Evolutionary conservation across 228 moss, liverwort and hornwort species (phyloP).

Genomic region (Sphagnum fallax): DNA sequence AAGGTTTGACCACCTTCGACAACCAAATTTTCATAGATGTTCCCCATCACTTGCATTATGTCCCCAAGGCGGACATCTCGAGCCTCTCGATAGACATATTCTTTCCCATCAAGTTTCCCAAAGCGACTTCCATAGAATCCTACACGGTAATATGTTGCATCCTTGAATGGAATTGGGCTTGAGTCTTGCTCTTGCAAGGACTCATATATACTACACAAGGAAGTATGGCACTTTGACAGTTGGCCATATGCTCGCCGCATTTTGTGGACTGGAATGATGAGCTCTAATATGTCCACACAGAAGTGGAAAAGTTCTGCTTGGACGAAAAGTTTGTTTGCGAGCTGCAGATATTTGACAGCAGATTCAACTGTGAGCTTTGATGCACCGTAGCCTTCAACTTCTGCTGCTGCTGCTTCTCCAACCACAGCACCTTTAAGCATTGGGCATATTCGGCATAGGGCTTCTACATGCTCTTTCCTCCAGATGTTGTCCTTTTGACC

Average conservation of each 20-base stretch:
- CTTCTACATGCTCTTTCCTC: slow-evolving; percentile 92
- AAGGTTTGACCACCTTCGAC: slow-evolving; percentile 73
- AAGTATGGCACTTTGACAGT: slow-evolving; percentile 94
- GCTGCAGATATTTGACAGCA: slow-evolving; percentile 97
- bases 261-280: slow-evolving; percentile 97
- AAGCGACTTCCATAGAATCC: slow-evolving; percentile 99
- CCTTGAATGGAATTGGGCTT: slow-evolving; percentile 91
- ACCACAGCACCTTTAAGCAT: slow-evolving; percentile 89
- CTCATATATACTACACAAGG: slow-evolving; percentile 87
- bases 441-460: slow-evolving; percentile 83
- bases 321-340: slow-evolving; percentile 92
- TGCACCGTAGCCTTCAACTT: slow-evolving; percentile 97
- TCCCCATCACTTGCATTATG: slow-evolving; percentile 94
- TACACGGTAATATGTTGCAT: slow-evolving; percentile 98
- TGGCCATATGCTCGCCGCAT: slow-evolving; percentile 89
- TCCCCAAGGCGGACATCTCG: slow-evolving; percentile 97
- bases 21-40: slow-evolving; percentile 85
- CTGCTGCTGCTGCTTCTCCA: slow-evolving; percentile 94
- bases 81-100: slow-evolving; percentile 97
- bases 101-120: slow-evolving; percentile 80
- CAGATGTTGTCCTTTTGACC: slow-evolving; percentile 85
- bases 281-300: slow-evolving; percentile 97
- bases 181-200: slow-evolving; percentile 92
- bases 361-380: slow-evolving; percentile 97
- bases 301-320: slow-evolving; percentile 97